phyloP scores from a whole-genome alignment of 176 grass and related monocot genomes.

The Eragrostis curvula region DNA sequence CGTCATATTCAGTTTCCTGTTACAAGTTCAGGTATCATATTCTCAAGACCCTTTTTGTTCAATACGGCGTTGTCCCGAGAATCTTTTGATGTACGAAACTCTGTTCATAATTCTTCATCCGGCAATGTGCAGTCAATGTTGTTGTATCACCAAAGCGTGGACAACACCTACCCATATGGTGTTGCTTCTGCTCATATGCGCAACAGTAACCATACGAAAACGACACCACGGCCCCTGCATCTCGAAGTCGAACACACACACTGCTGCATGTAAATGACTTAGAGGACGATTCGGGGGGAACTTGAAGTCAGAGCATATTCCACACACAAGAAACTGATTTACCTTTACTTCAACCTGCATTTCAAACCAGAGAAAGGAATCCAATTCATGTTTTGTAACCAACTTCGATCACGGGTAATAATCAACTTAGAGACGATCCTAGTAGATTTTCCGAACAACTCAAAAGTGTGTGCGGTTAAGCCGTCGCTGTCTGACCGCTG shows the following conservation, averaged over 20 bases:
- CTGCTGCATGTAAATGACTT: no score
- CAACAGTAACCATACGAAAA: constrained; percentile 33
- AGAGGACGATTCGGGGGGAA: no score
- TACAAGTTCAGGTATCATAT: constrained; percentile 1
- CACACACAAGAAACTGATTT: no score
- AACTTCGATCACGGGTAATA: not conserved
- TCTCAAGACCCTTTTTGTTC: constrained; percentile 3
- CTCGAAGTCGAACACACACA: not conserved
- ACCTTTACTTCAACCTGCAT: no score
- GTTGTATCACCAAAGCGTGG: constrained; percentile 30
- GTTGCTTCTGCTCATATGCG: constrained; percentile 13
- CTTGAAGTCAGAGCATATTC: no score
- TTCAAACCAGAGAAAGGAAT: no score
- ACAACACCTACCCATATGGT: constrained; percentile 10
- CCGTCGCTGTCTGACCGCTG: constrained; percentile 19
- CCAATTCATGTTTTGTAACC: not conserved
- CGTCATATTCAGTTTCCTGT: constrained; percentile 5
- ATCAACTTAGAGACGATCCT: not conserved
- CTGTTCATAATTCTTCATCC: constrained; percentile 23
- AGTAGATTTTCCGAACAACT: not conserved
- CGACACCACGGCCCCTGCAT: not conserved
- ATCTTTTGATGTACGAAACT: constrained; percentile 31
- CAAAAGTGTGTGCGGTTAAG: constrained; percentile 21
- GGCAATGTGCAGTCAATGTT: constrained; percentile 39
- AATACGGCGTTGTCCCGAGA: not conserved